Evolutionary conservation across 805 yeast genomes (phyloP).

Genomic region (Teunomyces pallodes): DNA sequence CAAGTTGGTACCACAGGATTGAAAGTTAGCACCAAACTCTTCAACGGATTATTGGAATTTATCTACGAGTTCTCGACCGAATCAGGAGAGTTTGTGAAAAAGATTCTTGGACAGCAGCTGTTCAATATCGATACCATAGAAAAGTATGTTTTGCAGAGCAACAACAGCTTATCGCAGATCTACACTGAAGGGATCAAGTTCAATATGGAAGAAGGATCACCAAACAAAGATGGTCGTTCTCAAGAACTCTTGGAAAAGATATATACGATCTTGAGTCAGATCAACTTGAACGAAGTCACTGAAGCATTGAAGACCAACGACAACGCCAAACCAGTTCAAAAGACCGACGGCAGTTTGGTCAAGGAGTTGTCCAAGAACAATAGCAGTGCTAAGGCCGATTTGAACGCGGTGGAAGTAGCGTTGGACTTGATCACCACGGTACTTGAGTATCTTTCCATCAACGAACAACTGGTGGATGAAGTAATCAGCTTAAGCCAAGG

Average conservation of each 20-base stretch:
- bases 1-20: constrained; percentile 10
- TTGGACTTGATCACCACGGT: constrained; percentile 76
- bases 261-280: constrained; percentile 1
- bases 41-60: constrained; percentile 54
- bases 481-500: constrained; percentile 18
- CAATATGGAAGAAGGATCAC: constrained; percentile 35
- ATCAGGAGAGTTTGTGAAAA: constrained; percentile 48
- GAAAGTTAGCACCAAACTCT: constrained; percentile 41
- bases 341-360: constrained; percentile 8
- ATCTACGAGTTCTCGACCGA: constrained; percentile 61
- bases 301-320: constrained; percentile 2
- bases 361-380: constrained; percentile 23
- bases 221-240: neutral
- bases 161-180: constrained; percentile 28
- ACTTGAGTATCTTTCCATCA: constrained; percentile 50
- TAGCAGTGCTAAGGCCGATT: constrained; percentile 3
- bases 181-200: constrained; percentile 44
- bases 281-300: neutral
- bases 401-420: constrained; percentile 51
- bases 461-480: constrained; percentile 10
- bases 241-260: neutral
- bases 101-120: constrained; percentile 2
- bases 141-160: neutral
- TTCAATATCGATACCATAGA: constrained; percentile 1
- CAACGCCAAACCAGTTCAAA: constrained; percentile 1